phyloP scores from a whole-genome alignment of 768 basidiomycete species.

The Auriscalpium microsporum region DNA sequence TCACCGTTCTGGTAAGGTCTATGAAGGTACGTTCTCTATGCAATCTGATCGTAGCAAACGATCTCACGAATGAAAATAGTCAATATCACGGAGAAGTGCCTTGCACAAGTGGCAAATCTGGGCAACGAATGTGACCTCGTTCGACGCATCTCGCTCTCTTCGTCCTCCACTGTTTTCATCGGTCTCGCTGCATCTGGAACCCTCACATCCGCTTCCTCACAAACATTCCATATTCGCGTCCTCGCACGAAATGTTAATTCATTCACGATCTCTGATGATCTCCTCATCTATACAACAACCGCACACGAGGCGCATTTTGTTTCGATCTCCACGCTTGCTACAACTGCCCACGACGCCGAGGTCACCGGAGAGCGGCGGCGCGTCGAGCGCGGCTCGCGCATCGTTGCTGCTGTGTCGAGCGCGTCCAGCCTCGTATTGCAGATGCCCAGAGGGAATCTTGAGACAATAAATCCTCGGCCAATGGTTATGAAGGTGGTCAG shows the following conservation, averaged over 20 bases:
- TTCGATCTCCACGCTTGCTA: conserved; percentile 35
- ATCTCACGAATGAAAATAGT: neutral
- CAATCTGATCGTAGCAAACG: neutral
- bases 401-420: conserved; percentile 82
- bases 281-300: conserved; percentile 78
- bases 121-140: conserved; percentile 6
- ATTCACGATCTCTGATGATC: conserved; percentile 62
- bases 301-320: conserved; percentile 75
- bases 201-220: conserved; percentile 1
- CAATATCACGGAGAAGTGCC: neutral
- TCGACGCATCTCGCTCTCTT: neutral
- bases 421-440: conserved; percentile 87
- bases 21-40: conserved; percentile 5
- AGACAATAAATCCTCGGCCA: conserved; percentile 90
- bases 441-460: conserved; percentile 96
- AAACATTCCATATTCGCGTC: conserved; percentile 15
- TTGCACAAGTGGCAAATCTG: conserved; percentile 3
- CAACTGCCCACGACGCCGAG: neutral
- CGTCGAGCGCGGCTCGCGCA: conserved; percentile 83
- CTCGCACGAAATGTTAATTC: conserved; percentile 59
- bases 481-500: conserved; percentile 81
- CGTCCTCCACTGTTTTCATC: conserved; percentile 1
- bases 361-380: conserved; percentile 59
- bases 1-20: conserved; percentile 9
- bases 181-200: conserved; percentile 7